A percentile compares a stretch with the other conserved stretches of the same genome.
These are phyloP conservation scores for Micromonas commoda DNA, from an alignment of 139 green algal species.

Conservation along the genomic window DNA sequence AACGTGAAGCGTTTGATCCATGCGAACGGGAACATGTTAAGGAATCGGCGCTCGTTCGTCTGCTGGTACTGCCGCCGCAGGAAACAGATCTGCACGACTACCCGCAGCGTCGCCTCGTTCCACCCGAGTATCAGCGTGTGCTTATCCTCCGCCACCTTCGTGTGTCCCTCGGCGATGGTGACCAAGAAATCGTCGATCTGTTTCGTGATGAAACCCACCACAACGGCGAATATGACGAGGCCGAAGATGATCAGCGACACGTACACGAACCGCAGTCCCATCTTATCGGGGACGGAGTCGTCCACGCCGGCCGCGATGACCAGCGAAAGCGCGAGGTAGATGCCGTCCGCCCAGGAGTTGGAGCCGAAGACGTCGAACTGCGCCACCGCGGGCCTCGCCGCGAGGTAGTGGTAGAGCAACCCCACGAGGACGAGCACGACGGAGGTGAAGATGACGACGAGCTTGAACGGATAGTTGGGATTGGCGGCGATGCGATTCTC, in stretches of 20 bases:
- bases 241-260: background rate
- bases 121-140: background rate
- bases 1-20: background rate
- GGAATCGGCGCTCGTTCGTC: background rate
- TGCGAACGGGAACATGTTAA: background rate
- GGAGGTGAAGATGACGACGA: too few relatives aligned
- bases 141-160: background rate
- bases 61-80: background rate
- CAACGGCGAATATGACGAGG: background rate
- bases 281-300: background rate
- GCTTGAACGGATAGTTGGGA: too few relatives aligned
- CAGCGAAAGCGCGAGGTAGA: background rate
- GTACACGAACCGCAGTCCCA: background rate
- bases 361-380: background rate
- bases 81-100: background rate
- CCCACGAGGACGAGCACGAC: too few relatives aligned
- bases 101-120: background rate
- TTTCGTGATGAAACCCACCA: background rate
- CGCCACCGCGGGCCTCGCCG: too few relatives aligned
- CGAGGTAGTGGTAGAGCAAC: too few relatives aligned
- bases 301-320: background rate
- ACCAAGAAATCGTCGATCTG: background rate
- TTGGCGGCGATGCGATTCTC: too few relatives aligned
- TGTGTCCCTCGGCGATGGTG: background rate
- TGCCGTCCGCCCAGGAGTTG: background rate